Percentiles rank a stretch among this genome's conserved stretches.
These are phyloP conservation scores for Sistotremastrum suecicum DNA, from an alignment of 768 basidiomycete genomes.

Conservation along the genomic window DNA sequence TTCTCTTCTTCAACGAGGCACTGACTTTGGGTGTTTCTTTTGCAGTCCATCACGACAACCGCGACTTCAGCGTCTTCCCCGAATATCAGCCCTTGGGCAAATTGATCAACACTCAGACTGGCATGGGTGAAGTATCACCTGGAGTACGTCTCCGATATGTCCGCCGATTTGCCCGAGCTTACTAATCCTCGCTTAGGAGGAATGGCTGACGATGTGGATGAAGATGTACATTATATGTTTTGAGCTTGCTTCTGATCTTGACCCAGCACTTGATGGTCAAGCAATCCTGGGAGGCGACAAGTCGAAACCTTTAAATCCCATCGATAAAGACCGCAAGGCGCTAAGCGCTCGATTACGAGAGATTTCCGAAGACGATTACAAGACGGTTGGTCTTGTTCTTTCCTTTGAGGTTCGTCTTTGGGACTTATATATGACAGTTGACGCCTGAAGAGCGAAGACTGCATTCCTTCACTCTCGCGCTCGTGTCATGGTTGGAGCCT, in stretches of 20 bases:
- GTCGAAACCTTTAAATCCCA: no score
- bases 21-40: neutral
- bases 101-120: conserved; percentile 52
- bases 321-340: conserved; percentile 11
- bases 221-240: conserved; percentile 67
- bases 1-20: neutral
- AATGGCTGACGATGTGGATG: conserved; percentile 61
- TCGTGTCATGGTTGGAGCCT: conserved; percentile 66
- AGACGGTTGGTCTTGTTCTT: conserved; percentile 27
- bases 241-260: conserved; percentile 67
- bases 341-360: conserved; percentile 44
- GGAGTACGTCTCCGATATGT: conserved; percentile 33
- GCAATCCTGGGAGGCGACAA: no score
- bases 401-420: conserved; percentile 5
- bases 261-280: conserved; percentile 12
- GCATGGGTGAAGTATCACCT: conserved; percentile 46
- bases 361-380: conserved; percentile 34
- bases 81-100: conserved; percentile 56
- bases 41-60: conserved; percentile 73
- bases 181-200: conserved; percentile 27
- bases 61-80: conserved; percentile 67
- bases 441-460: conserved; percentile 48
- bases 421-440: conserved; percentile 27
- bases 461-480: conserved; percentile 41
- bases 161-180: neutral